These are phyloP conservation scores for Aspergillus calidoustus DNA, from an alignment of 2,329 filamentous ascomycete genomes.

Conservation along the genomic window DNA sequence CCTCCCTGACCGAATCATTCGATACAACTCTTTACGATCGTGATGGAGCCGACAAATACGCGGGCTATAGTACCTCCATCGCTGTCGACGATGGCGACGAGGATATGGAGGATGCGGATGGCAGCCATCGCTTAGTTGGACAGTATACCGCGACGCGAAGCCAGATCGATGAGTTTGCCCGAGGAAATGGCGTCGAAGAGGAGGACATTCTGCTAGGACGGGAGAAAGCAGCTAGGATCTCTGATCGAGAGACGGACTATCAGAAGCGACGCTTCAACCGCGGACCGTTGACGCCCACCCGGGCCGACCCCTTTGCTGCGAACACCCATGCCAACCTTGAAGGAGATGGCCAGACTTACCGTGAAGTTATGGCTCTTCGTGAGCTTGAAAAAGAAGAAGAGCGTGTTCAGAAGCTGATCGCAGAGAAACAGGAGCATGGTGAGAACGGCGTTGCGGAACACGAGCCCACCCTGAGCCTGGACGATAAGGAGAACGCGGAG, in stretches of 20 bases:
- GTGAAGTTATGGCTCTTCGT: conserved; percentile 86
- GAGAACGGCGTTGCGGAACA: conserved; percentile 68
- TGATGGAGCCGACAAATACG: conserved; percentile 77
- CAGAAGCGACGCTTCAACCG: conserved; percentile 95
- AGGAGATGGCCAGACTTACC: conserved; percentile 79
- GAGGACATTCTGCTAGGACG: conserved; percentile 84
- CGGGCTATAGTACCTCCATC: conserved; percentile 89
- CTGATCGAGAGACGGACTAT: conserved; percentile 94
- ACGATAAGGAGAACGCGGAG: conserved; percentile 74
- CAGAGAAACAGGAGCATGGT: conserved; percentile 70
- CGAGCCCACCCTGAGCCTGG: conserved; percentile 73
- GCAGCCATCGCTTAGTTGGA: conserved; percentile 78
- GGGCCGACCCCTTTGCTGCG: conserved; percentile 82
- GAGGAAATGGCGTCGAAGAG: conserved; percentile 83
- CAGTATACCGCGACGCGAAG: conserved; percentile 93
- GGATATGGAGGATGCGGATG: conserved; percentile 76
- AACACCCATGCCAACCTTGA: conserved; percentile 70
- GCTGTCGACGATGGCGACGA: conserved; percentile 78
- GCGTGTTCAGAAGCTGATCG: conserved; percentile 77
- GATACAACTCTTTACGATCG: conserved; percentile 87
- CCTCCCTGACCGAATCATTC: conserved; percentile 82
- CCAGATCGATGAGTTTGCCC: conserved; percentile 93
- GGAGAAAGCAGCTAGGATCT: conserved; percentile 88
- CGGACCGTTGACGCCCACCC: conserved; percentile 75
- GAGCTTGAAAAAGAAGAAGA: conserved; percentile 95